Evolutionary conservation across 1,139 yeast genomes (phyloP).

Genomic region (Yamadazyma oceani): DNA sequence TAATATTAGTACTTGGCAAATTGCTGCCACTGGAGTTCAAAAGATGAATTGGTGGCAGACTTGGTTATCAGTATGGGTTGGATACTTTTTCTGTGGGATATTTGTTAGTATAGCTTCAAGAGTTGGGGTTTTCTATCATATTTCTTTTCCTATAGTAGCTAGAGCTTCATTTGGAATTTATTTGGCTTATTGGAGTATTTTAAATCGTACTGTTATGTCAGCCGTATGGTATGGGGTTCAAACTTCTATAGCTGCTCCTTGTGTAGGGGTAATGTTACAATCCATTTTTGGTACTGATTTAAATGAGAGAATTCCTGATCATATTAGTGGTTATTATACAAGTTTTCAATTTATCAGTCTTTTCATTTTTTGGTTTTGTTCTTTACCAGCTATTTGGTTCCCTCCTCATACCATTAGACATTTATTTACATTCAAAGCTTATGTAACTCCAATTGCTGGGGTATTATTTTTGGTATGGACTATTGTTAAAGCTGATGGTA

Average conservation of each 20-base stretch:
- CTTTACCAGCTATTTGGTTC: slow-evolving; percentile 77
- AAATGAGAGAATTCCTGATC: slow-evolving; percentile 41
- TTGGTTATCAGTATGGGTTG: slow-evolving; percentile 83
- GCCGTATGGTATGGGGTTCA: slow-evolving; percentile 86
- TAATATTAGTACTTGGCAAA: slow-evolving; percentile 88
- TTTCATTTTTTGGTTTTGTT: slow-evolving; percentile 74
- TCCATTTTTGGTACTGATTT: slow-evolving; percentile 66
- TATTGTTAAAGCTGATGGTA: slow-evolving; percentile 69
- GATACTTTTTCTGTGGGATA: slow-evolving; percentile 58
- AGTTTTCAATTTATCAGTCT: slow-evolving; percentile 71
- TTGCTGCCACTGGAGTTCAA: slow-evolving; percentile 78
- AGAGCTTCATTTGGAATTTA: slow-evolving; percentile 76
- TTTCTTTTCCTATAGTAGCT: slow-evolving; percentile 75
- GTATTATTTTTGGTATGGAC: slow-evolving; percentile 81
- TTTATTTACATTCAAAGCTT: slow-evolving; percentile 76
- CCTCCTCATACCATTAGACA: slow-evolving; percentile 82
- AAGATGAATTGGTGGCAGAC: slow-evolving; percentile 84
- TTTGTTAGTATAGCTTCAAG: slow-evolving; percentile 67
- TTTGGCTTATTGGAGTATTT: slow-evolving; percentile 78
- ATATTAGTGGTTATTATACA: slow-evolving; percentile 53
- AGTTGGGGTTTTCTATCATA: slow-evolving; percentile 71
- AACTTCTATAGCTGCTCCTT: slow-evolving; percentile 79
- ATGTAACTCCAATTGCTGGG: slow-evolving; percentile 77
- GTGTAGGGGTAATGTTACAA: slow-evolving; percentile 70
- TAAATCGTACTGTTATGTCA: slow-evolving; percentile 81